Evolutionary conservation across 2,329 filamentous ascomycete genomes (phyloP).

Genomic region (Escovopsis sp.): DNA sequence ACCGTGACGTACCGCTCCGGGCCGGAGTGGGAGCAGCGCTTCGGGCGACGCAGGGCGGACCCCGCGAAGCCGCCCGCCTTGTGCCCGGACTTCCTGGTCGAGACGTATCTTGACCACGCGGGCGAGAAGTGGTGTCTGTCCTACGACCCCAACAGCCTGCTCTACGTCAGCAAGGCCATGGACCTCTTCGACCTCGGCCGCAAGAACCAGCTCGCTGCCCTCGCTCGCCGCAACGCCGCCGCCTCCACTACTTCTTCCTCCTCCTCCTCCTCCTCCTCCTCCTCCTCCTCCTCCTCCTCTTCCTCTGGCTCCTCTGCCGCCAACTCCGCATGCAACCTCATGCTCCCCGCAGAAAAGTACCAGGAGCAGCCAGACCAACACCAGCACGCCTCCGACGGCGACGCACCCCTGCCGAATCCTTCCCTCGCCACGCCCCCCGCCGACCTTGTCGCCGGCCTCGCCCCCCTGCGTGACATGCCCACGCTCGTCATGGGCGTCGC

Average conservation of each 20-base stretch:
- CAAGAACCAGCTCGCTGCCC: slow-evolving; percentile 49
- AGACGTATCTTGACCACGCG: slow-evolving; percentile 95
- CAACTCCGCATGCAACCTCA: slow-evolving; percentile 50
- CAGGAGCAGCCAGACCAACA: slow-evolving; percentile 54
- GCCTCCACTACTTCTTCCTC: slow-evolving; percentile 39
- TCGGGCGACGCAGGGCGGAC: slow-evolving; percentile 77
- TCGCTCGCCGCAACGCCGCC: slow-evolving; percentile 45
- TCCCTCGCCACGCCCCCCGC: slow-evolving; percentile 49
- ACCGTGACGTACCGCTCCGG: slow-evolving; percentile 95
- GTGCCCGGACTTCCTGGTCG: slow-evolving; percentile 95
- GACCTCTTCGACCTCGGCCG: slow-evolving; percentile 85
- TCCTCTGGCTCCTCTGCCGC: slow-evolving; percentile 33
- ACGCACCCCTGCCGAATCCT: slow-evolving; percentile 9
- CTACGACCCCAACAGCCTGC: slow-evolving; percentile 86
- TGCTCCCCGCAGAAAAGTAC: slow-evolving; percentile 70
- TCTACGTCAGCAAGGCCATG: slow-evolving; percentile 98
- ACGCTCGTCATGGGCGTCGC: slow-evolving; percentile 86
- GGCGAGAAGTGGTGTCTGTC: slow-evolving; percentile 97
- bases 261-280: slow-evolving; percentile 43
- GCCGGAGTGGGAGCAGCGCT: slow-evolving; percentile 93
- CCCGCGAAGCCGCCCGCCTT: slow-evolving; percentile 72
- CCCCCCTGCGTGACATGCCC: slow-evolving; percentile 56
- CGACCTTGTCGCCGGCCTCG: slow-evolving; percentile 66
- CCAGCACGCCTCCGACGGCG: slow-evolving; percentile 16
- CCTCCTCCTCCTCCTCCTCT: slow-evolving; percentile 42